Base-by-base conservation (phyloP, 441 rosid genomes). In the Aquilaria agallochum region DNA sequence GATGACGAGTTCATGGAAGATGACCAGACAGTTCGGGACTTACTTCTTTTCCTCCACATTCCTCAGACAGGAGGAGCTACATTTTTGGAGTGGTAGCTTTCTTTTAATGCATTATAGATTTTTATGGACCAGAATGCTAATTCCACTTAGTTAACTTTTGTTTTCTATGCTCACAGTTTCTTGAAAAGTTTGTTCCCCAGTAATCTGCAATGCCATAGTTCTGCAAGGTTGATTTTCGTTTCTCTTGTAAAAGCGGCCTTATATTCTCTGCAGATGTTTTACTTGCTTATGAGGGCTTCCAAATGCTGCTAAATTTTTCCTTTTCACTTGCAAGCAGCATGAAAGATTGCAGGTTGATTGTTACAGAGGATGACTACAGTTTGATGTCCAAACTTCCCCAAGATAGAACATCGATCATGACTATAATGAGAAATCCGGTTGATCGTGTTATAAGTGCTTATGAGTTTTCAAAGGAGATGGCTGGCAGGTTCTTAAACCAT, bases 61-160 rank as follows among this genome's bases (percentile, higher is more conserved):
- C 99, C 97, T 4, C 80, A 97, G 71, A 95, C 99, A n/a, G 99
- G 99, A 64, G 99, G 99, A 40, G 84, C 97, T 13, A 78, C 97
- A 1, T 95, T 89, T 67, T 89, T 86, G 58, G 88, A 91, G 68
- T 94, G 99, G 99, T 91, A 79, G 68, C 27, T 64, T 58, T 60
- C 30, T 5, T 31, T 3, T 30, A 12, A 48, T 50, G 8, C 53
- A 53, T 49, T 20, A 58, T 27, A 10, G 42, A 51, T 32, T 30
- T 9, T 11, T 59, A 52, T n/a, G 50, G 20, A 54, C 42, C 52
- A 52, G 15, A 31, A 10, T 12, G 6, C 4, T 13, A 61, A 59
- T 20, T 20, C 27, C 27, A 20, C 27, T 1, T 20, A 20, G 27
- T 44, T 57, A 50, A 15, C 44, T 57, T 52, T 42, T 71, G 33